Conservation (phyloP, 768 basidiomycete genomes). For the Arthromyces matolae region DNA sequence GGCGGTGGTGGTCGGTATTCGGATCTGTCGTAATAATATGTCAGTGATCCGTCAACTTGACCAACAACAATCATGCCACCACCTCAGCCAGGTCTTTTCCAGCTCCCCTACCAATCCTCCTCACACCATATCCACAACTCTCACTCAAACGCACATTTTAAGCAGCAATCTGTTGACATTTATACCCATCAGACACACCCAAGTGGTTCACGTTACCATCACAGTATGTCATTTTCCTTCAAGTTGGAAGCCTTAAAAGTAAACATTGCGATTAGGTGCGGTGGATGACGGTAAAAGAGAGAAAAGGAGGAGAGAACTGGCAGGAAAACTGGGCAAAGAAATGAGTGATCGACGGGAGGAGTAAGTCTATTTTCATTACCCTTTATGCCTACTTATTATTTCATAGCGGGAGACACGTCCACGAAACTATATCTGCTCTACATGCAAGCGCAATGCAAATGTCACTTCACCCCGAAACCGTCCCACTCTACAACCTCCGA, state of each 20-base stretch:
- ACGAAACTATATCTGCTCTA: constrained; percentile 60
- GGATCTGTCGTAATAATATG: background rate
- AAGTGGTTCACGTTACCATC: constrained; percentile 34
- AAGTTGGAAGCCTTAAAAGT: background rate
- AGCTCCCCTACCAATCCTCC: constrained; percentile 49
- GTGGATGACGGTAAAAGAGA: constrained; percentile 52
- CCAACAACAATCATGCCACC: constrained; percentile 32
- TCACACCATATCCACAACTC: constrained; percentile 20
- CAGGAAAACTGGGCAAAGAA: constrained; percentile 70
- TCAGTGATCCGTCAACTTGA: background rate
- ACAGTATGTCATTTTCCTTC: constrained; percentile 12
- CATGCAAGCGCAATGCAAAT: constrained; percentile 58
- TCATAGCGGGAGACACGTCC: constrained; percentile 53
- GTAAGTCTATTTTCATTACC: constrained; percentile 35
- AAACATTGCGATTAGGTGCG: background rate
- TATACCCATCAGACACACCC: constrained; percentile 25
- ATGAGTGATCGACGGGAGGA: constrained; percentile 73
- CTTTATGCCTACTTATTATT: constrained; percentile 6
- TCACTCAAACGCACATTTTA: constrained; percentile 14
- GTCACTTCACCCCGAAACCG: constrained; percentile 62
- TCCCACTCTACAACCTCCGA: constrained; percentile 64
- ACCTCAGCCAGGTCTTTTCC: constrained; percentile 67
- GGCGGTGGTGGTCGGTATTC: no score
- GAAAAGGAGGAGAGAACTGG: constrained; percentile 63
- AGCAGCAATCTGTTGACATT: constrained; percentile 7